These are phyloP conservation scores for Neurospora africana DNA, from an alignment of 495 filamentous ascomycete species.

Conservation along the genomic window DNA sequence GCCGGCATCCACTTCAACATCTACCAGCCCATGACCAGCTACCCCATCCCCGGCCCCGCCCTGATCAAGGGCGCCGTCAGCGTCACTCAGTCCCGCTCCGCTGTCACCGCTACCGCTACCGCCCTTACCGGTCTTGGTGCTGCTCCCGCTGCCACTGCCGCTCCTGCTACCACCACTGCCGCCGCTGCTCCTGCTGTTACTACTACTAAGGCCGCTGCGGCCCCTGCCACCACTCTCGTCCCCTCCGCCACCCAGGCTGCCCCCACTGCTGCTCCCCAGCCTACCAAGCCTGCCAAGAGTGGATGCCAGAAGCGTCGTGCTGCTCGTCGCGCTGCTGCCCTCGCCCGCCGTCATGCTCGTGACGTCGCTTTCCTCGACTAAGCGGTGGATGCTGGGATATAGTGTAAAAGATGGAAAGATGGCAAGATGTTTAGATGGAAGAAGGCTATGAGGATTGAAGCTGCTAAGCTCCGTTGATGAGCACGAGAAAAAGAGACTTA, in stretches of 20 bases:
- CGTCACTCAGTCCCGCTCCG: constrained; percentile 8
- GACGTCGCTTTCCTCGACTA: constrained; percentile 1
- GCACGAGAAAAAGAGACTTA: not conserved
- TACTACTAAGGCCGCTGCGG: not conserved
- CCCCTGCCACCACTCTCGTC: not conserved
- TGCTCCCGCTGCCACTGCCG: constrained; percentile 1
- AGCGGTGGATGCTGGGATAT: not conserved
- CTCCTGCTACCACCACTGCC: not conserved
- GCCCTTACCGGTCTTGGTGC: constrained; percentile 8
- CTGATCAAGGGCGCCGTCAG: constrained; percentile 21
- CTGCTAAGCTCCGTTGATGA: not conserved
- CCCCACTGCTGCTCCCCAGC: not conserved
- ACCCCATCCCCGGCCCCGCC: constrained; percentile 40
- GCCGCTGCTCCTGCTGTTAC: not conserved
- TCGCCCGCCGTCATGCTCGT: constrained; percentile 3
- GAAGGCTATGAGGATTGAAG: not conserved
- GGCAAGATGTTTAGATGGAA: not conserved
- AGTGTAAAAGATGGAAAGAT: not conserved
- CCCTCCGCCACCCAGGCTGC: not conserved
- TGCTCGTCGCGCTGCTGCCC: not conserved
- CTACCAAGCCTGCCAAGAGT: not conserved
- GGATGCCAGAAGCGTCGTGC: not conserved
- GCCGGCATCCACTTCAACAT: constrained; percentile 57
- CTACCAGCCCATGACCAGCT: constrained; percentile 41
- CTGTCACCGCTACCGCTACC: constrained; percentile 8